Evolutionary conservation across 192 early-diverging fungal genomes (phyloP).

Genomic region (Dissophora globulifera): DNA sequence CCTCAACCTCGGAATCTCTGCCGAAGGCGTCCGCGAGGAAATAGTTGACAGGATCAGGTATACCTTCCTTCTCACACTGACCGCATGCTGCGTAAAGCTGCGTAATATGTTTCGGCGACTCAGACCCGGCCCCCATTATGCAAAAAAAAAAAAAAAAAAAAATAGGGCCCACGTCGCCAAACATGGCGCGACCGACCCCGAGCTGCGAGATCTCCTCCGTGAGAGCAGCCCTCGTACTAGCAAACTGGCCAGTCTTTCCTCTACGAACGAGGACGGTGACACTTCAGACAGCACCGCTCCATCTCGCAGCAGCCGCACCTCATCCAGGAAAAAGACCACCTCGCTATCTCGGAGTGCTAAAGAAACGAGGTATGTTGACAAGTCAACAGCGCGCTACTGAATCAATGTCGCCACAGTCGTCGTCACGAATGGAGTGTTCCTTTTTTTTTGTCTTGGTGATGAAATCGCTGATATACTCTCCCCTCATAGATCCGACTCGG

Average conservation of each 20-base stretch:
- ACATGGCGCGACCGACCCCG: conserved; percentile 13
- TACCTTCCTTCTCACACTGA: not conserved
- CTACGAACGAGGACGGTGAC: conserved; percentile 24
- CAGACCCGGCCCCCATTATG: not conserved
- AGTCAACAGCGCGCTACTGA: too few relatives aligned
- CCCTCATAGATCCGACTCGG: conserved; percentile 6
- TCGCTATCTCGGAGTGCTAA: not conserved
- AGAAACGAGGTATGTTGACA: not conserved
- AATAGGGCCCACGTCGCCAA: conserved; percentile 9
- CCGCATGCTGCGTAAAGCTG: too few relatives aligned
- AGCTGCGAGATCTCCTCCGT: conserved; percentile 13
- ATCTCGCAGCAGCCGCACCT: conserved; percentile 6
- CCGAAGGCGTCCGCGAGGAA: conserved; percentile 38
- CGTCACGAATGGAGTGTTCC: not conserved
- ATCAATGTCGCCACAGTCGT: not conserved
- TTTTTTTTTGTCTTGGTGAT: too few relatives aligned
- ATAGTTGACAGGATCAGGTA: conserved; percentile 45
- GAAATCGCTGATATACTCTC: not conserved
- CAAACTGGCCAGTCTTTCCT: conserved; percentile 11
- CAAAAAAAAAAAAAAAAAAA: not conserved
- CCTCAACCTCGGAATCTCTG: conserved; percentile 12
- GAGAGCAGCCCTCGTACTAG: conserved; percentile 18
- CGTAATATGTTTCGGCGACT: not conserved
- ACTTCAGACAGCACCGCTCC: conserved; percentile 6
- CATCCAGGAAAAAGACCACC: conserved; percentile 7